A percentile compares a stretch with the other conserved stretches of the same genome.
Evolutionary conservation across 352 stramenopile genomes (phyloP).

Genomic region (Pythium dissimile): DNA sequence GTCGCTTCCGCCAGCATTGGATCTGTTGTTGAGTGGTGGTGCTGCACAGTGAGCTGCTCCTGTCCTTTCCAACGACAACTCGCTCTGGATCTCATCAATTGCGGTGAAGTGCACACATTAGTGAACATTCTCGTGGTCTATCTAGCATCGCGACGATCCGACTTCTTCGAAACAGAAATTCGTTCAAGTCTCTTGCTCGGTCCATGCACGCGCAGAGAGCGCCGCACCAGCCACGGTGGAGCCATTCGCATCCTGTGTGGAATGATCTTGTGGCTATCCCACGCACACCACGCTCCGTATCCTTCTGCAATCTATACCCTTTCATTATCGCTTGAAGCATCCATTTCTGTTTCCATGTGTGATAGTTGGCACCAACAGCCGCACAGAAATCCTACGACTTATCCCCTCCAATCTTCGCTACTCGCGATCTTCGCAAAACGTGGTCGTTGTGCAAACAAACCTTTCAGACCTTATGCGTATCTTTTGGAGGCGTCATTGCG

Average conservation of each 20-base stretch:
- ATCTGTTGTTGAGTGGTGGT: no score
- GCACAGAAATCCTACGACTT: background rate
- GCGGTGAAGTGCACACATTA: no score
- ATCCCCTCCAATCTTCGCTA: background rate
- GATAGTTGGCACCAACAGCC: background rate
- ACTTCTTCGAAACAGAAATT: no score
- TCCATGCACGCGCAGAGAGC: background rate
- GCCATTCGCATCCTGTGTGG: background rate
- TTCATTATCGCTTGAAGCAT: background rate
- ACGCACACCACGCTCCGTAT: background rate
- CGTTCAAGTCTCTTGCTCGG: no score
- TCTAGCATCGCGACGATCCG: no score
- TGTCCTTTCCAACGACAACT: no score
- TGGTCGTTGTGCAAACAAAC: conserved; percentile 19
- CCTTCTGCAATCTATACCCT: conserved; percentile 11
- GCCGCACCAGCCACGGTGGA: conserved; percentile 3
- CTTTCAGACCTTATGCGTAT: conserved; percentile 24
- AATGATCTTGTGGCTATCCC: conserved; percentile 11
- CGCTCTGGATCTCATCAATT: no score
- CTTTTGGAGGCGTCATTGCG: conserved; percentile 27
- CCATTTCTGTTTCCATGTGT: no score
- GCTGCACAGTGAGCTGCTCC: no score
- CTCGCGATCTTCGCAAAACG: conserved; percentile 10
- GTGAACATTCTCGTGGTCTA: conserved; percentile 13
- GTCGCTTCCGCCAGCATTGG: no score